Percentiles rank a stretch among this genome's conserved stretches.
phyloP scores from a whole-genome alignment of 768 basidiomycete genomes.

The Xerocomellus intermedius region DNA sequence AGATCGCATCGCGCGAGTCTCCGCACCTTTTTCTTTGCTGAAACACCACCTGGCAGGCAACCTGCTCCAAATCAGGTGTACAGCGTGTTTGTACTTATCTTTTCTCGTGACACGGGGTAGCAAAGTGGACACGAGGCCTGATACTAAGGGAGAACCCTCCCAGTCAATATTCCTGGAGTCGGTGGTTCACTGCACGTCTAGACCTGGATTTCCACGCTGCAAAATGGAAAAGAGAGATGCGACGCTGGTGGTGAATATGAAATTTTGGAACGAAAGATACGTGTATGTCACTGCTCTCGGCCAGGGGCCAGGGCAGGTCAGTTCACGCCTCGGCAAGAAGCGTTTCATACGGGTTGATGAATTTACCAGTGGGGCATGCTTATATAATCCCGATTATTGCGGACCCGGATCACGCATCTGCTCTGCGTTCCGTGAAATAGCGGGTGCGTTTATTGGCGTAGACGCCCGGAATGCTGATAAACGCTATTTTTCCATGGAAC shows the following conservation, averaged over 20 bases:
- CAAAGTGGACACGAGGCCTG: constrained; percentile 3
- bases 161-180: neutral
- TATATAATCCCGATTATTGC: constrained; percentile 28
- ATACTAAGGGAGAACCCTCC: constrained; percentile 1
- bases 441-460: constrained; percentile 11
- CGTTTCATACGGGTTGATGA: constrained; percentile 4
- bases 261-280: neutral
- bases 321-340: constrained; percentile 8
- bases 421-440: constrained; percentile 16
- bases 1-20: neutral
- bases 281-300: neutral
- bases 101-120: constrained; percentile 12
- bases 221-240: neutral
- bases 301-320: constrained; percentile 3
- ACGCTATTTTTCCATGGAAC: constrained; percentile 25
- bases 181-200: neutral
- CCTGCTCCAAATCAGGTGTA: constrained; percentile 4
- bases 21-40: constrained; percentile 9
- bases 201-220: neutral
- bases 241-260: neutral
- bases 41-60: constrained; percentile 10
- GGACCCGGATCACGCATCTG: constrained; percentile 30
- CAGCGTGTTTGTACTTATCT: neutral
- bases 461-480: constrained; percentile 31
- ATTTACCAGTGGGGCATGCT: constrained; percentile 4